phyloP scores from a whole-genome alignment of 495 filamentous ascomycete species.

The Staphylotrichum longicolle region DNA sequence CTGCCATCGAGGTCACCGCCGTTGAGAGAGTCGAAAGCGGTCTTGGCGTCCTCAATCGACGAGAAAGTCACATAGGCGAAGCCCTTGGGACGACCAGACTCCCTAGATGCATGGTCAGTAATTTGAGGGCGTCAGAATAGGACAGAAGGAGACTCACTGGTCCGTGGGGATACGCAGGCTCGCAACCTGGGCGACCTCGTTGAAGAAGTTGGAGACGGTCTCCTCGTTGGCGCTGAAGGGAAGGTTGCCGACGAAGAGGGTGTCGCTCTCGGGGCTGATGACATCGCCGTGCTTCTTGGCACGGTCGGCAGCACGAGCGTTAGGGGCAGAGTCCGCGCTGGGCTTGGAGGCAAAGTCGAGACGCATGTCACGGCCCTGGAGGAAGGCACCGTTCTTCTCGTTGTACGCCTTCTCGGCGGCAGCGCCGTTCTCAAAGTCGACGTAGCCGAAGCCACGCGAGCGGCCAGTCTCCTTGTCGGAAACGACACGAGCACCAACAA shows the following conservation, averaged over 20 bases:
- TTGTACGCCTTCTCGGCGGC: slow-evolving; percentile 74
- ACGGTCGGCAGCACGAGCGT: slow-evolving; percentile 63
- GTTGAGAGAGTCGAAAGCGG: slow-evolving; percentile 69
- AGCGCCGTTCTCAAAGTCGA: slow-evolving; percentile 74
- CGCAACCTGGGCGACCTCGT: slow-evolving; percentile 64
- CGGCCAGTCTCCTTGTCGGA: slow-evolving; percentile 77
- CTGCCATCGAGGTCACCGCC: slow-evolving; percentile 75
- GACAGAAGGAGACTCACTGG: slow-evolving; percentile 46
- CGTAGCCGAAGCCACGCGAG: slow-evolving; percentile 95
- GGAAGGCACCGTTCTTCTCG: slow-evolving; percentile 72
- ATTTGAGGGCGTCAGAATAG: neutral
- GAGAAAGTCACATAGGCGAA: slow-evolving; percentile 90
- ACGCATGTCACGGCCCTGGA: slow-evolving; percentile 85
- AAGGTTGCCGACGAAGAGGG: slow-evolving; percentile 92
- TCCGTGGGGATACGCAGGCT: slow-evolving; percentile 90
- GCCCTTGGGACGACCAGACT: slow-evolving; percentile 84
- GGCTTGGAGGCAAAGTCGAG: slow-evolving; percentile 83
- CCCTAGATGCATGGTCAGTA: slow-evolving; percentile 52
- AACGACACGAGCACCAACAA: slow-evolving; percentile 74
- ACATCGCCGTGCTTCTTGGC: slow-evolving; percentile 75
- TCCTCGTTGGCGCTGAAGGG: slow-evolving; percentile 81
- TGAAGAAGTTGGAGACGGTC: slow-evolving; percentile 70
- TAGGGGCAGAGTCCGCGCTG: slow-evolving; percentile 49
- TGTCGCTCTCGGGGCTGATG: slow-evolving; percentile 73
- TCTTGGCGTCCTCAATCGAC: slow-evolving; percentile 80